Percentiles rank a stretch among this genome's conserved stretches.
Conservation (phyloP, 805 yeast genomes). For the Candida glaebosa region DNA sequence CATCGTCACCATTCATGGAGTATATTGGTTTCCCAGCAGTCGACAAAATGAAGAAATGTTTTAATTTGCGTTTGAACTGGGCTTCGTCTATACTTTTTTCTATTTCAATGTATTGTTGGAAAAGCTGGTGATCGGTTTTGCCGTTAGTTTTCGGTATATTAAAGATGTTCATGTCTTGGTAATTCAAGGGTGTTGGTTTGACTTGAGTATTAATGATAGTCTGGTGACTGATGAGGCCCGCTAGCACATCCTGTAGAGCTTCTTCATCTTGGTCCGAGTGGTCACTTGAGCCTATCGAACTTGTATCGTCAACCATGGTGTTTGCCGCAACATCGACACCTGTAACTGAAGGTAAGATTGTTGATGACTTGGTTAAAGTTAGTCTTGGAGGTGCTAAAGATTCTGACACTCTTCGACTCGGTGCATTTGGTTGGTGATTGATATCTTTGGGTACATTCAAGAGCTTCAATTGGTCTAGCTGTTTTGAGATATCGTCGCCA, state of each 20-base stretch:
- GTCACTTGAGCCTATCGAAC: neutral
- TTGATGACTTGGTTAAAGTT: neutral
- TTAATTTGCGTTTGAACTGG: slow-evolving; percentile 35
- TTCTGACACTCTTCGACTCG: neutral
- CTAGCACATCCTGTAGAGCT: slow-evolving; percentile 5
- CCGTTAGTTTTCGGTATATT: slow-evolving; percentile 5
- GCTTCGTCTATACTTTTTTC: slow-evolving; percentile 12
- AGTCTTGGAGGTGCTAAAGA: slow-evolving; percentile 1
- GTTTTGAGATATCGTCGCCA: neutral
- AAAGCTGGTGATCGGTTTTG: slow-evolving; percentile 11
- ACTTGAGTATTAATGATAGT: slow-evolving; percentile 3
- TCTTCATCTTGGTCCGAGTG: slow-evolving; percentile 1
- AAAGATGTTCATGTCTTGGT: slow-evolving; percentile 13
- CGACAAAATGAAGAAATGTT: slow-evolving; percentile 77
- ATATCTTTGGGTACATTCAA: neutral
- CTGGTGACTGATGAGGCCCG: slow-evolving; percentile 4
- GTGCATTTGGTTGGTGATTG: neutral
- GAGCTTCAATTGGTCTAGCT: neutral
- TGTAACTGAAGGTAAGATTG: slow-evolving; percentile 4
- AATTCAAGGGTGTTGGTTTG: slow-evolving; percentile 5
- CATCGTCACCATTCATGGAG: slow-evolving; percentile 71
- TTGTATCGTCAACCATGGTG: neutral
- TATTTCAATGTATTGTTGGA: slow-evolving; percentile 13
- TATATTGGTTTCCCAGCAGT: slow-evolving; percentile 88
- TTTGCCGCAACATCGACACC: slow-evolving; percentile 1